Evolutionary conservation across 768 basidiomycete genomes (phyloP), one percentile per base, ranked within the genome.

Genomic region (Tulasnella sp.): DNA sequence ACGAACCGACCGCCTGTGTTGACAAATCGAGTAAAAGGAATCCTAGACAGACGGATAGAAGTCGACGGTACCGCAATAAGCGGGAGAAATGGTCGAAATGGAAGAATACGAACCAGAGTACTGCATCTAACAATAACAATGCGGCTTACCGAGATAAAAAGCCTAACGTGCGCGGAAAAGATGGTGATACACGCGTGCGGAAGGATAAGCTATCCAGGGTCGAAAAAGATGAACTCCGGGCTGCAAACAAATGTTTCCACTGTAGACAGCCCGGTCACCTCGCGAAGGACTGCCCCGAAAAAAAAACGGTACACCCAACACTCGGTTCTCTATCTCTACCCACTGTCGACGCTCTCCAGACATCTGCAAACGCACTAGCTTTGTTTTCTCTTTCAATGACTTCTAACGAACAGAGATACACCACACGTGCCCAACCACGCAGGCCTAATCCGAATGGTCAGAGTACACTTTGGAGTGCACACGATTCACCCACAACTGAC

Each of bases 221-320:
- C 19, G 14, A 58, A 75, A 67, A 75, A 14, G 64, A 75, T 25
- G 74, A 75, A 25, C 42, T 75, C 22, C 15, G 64, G 22, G 74
- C 74, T 9, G 64, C 1, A 12, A 67, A 67, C 31, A 45, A 75
- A 3, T 75, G 74, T 25, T 75, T 75, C 37, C 12, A 64, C 9
- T 75, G 74, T 36, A 39, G 69, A 14, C 0, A 75, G 36, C 11
- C 54, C 3, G 74, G 58, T 0, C 74, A 75, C 74, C 7, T 64
- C 19, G 36, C 54, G 2, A 58, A 67, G n/a, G 74, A 75, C 37
- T 75, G 74, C 45, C 74, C 64, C 3, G 1, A 3, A 2, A 58
- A 67, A 12, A 75, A 75, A 31, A 2, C 15, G 5, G 5, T 70
- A 9, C 29, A 36, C 0, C 29, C 40, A 1, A 9, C 37, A 1